phyloP scores from a whole-genome alignment of 768 basidiomycete species.

The Hydnomerulius pinastri region DNA sequence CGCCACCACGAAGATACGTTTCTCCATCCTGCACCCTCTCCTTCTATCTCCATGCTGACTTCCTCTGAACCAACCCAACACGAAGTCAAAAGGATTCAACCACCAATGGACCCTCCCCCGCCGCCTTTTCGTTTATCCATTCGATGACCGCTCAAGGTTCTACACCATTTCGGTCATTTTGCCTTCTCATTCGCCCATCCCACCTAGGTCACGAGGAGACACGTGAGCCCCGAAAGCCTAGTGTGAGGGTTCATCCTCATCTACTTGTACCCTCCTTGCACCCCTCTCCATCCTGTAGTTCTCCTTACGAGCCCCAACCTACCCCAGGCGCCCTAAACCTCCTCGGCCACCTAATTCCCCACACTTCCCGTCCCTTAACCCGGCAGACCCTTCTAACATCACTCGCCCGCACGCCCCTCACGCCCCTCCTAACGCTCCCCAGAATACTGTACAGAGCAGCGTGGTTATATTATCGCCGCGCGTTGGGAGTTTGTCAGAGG shows the following conservation, averaged over 20 bases:
- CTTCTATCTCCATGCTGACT: too few relatives aligned
- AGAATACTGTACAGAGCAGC: slow-evolving; percentile 66
- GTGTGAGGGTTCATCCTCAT: slow-evolving; percentile 45
- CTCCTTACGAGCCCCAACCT: background rate
- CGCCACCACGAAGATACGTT: slow-evolving; percentile 34
- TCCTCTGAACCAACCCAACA: too few relatives aligned
- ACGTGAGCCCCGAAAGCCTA: slow-evolving; percentile 30
- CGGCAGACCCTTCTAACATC: slow-evolving; percentile 35
- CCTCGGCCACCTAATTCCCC: slow-evolving; percentile 33
- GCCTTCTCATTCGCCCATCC: slow-evolving; percentile 39
- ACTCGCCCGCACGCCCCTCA: slow-evolving; percentile 48
- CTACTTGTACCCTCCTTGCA: slow-evolving; percentile 33
- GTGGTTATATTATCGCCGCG: slow-evolving; percentile 59
- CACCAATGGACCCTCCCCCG: slow-evolving; percentile 69
- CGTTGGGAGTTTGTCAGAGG: slow-evolving; percentile 58
- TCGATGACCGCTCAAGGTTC: slow-evolving; percentile 69
- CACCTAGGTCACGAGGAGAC: background rate
- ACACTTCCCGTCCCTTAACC: slow-evolving; percentile 40
- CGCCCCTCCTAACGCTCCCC: slow-evolving; percentile 53
- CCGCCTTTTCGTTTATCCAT: slow-evolving; percentile 75
- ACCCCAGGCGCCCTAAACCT: slow-evolving; percentile 34
- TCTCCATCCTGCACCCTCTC: background rate
- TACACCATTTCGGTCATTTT: slow-evolving; percentile 57
- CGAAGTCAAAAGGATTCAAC: slow-evolving; percentile 41
- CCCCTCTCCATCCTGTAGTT: slow-evolving; percentile 30